A percentile compares a stretch with the other conserved stretches of the same genome.
These are phyloP conservation scores for Pichia sp. DNA, from an alignment of 1,139 yeast genomes.

Conservation along the genomic window DNA sequence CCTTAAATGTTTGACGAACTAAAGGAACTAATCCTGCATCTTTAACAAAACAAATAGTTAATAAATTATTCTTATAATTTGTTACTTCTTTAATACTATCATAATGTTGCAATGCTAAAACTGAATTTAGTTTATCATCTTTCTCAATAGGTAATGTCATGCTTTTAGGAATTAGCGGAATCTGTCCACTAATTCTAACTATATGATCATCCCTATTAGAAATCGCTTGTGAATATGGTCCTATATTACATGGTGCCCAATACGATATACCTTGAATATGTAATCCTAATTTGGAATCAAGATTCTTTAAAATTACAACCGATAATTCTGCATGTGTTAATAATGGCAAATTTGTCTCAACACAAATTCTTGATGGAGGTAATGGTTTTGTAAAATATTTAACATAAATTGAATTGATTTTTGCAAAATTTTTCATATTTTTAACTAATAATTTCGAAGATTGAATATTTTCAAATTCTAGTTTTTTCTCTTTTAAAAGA, in stretches of 20 bases:
- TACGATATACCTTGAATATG: constrained; percentile 89
- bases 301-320: constrained; percentile 38
- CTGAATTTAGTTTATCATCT: constrained; percentile 34
- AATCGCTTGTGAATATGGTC: constrained; percentile 90
- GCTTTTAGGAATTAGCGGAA: constrained; percentile 69
- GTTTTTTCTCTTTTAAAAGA: constrained; percentile 29
- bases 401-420: constrained; percentile 56
- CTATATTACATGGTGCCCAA: constrained; percentile 98
- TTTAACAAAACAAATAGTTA: constrained; percentile 53
- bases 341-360: constrained; percentile 49
- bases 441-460: constrained; percentile 55
- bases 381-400: constrained; percentile 48
- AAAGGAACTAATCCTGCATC: constrained; percentile 28
- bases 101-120: constrained; percentile 69
- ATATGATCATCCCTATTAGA: constrained; percentile 40
- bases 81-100: constrained; percentile 56
- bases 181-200: constrained; percentile 84
- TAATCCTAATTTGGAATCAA: constrained; percentile 49
- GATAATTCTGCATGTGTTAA: constrained; percentile 48
- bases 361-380: constrained; percentile 88
- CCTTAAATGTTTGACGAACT: constrained; percentile 38
- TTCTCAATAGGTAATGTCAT: constrained; percentile 42
- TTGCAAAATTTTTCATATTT: constrained; percentile 58
- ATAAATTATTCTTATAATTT: constrained; percentile 38
- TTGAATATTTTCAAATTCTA: constrained; percentile 41